phyloP scores from a whole-genome alignment of 1,139 yeast species.

The Pichia terricola region DNA sequence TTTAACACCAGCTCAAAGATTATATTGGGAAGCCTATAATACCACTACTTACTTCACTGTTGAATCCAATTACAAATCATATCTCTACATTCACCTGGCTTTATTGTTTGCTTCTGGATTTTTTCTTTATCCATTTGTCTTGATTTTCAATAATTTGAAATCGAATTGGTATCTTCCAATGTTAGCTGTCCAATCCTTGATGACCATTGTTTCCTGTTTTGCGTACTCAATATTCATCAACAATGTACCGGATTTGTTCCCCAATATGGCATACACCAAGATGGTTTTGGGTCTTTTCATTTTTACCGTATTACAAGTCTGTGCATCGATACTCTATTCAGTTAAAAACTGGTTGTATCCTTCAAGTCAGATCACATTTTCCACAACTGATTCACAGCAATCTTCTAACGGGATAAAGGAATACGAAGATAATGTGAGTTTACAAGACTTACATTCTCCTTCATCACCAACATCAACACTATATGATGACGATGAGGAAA shows the following conservation, averaged over 20 bases:
- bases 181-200: constrained; percentile 40
- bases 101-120: constrained; percentile 39
- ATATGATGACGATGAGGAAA: constrained; percentile 24
- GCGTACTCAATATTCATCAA: constrained; percentile 50
- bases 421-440: too few species aligned
- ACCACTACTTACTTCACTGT: constrained; percentile 69
- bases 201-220: constrained; percentile 43
- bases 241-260: constrained; percentile 62
- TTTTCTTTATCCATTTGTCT: constrained; percentile 58
- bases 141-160: constrained; percentile 53
- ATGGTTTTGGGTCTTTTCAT: constrained; percentile 55
- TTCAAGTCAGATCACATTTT: not conserved
- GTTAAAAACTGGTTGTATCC: constrained; percentile 32
- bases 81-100: constrained; percentile 48
- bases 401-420: too few species aligned
- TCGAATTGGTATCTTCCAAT: constrained; percentile 51
- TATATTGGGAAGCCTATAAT: constrained; percentile 72
- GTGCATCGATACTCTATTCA: constrained; percentile 38
- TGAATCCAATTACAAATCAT: constrained; percentile 39
- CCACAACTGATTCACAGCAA: too few species aligned
- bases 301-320: constrained; percentile 42
- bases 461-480: constrained; percentile 34
- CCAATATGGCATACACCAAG: constrained; percentile 61
- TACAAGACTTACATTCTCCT: not conserved
- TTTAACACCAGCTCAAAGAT: constrained; percentile 54